Conservation (phyloP, 495 filamentous ascomycete genomes). For the Astrocystis sublimbata region DNA sequence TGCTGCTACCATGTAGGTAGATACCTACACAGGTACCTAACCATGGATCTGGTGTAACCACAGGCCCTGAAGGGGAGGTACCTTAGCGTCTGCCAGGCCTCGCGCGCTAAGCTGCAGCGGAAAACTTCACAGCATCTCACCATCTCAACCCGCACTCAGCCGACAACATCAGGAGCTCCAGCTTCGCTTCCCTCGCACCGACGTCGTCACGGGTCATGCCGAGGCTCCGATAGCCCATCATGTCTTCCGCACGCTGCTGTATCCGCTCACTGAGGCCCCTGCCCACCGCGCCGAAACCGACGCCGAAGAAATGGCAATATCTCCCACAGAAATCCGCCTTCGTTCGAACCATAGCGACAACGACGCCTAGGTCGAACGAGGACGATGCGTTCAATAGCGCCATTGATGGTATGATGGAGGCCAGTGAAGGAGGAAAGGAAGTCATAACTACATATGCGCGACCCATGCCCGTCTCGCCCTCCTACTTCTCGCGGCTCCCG, state of each 20-base stretch:
- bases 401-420: background rate
- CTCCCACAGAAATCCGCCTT: constrained; percentile 13
- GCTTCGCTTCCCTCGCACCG: background rate
- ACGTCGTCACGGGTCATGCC: constrained; percentile 26
- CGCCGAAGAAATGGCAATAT: constrained; percentile 22
- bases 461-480: constrained; percentile 78
- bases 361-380: constrained; percentile 12
- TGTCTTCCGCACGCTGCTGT: constrained; percentile 33
- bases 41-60: background rate
- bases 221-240: constrained; percentile 29
- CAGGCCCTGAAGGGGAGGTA: background rate
- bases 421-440: constrained; percentile 1
- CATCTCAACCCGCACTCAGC: too few relatives aligned
- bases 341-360: constrained; percentile 24
- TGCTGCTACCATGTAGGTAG: too few relatives aligned
- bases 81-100: background rate
- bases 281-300: constrained; percentile 11
- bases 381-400: constrained; percentile 21
- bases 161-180: background rate
- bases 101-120: background rate
- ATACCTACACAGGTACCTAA: too few relatives aligned
- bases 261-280: constrained; percentile 33
- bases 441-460: constrained; percentile 58
- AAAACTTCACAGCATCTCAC: constrained; percentile 13
- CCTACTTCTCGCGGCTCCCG: constrained; percentile 88